A percentile compares a stretch with the other conserved stretches of the same genome.
Evolutionary conservation across 1,284 basidiomycete species (phyloP).

Genomic region (Boletellus deceptivus): DNA sequence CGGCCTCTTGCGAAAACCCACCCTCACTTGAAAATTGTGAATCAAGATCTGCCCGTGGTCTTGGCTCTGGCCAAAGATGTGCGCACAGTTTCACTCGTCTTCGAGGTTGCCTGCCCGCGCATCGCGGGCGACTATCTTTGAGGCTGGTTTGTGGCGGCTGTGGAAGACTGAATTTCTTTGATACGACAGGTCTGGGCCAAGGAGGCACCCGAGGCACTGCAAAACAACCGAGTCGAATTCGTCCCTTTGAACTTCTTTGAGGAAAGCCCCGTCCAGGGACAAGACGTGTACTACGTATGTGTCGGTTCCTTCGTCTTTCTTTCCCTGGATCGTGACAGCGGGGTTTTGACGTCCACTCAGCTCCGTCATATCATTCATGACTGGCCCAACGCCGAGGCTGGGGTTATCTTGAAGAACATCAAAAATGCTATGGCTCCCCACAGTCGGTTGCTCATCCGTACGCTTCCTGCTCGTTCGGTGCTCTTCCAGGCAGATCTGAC

Average conservation of each 20-base stretch:
- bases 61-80: conserved; percentile 36
- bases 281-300: conserved; percentile 48
- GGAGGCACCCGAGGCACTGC: conserved; percentile 35
- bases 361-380: conserved; percentile 28
- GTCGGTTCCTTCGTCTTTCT: background rate
- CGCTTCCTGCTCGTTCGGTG: background rate
- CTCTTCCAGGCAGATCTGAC: background rate
- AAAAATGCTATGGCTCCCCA: conserved; percentile 21
- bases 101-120: background rate
- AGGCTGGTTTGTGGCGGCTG: too few species aligned
- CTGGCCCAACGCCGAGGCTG: conserved; percentile 26
- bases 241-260: conserved; percentile 46
- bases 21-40: conserved; percentile 40
- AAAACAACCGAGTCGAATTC: conserved; percentile 37
- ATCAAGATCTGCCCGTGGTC: conserved; percentile 46
- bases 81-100: background rate
- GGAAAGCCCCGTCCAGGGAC: conserved; percentile 37
- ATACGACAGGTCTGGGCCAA: conserved; percentile 34
- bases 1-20: conserved; percentile 41
- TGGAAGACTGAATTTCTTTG: background rate
- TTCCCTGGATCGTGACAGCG: background rate
- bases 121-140: background rate
- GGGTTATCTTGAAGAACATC: conserved; percentile 21
- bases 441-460: conserved; percentile 31
- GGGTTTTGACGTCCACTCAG: conserved; percentile 5